Conservation (phyloP, 768 basidiomycete species). For the Coprinopsis cinerea region DNA sequence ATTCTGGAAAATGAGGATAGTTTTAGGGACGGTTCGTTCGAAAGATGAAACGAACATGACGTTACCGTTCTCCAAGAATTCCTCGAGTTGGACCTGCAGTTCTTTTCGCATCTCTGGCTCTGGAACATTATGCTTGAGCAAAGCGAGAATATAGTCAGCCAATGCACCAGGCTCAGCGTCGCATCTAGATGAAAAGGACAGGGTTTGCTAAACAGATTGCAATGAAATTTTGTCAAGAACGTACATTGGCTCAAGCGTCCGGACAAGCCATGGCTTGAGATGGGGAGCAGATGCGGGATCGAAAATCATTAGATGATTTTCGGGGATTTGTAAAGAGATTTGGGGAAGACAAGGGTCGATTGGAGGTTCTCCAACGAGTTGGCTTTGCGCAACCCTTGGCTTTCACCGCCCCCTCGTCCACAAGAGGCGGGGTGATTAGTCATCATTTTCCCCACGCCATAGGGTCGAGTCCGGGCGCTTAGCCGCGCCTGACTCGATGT, state of each 20-base stretch:
- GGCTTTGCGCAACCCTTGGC: not conserved
- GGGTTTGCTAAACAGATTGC: conserved; percentile 14
- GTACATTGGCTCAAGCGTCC: conserved; percentile 88
- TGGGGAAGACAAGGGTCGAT: not conserved
- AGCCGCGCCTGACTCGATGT: not conserved
- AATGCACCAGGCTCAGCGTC: conserved; percentile 94
- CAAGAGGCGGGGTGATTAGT: not conserved
- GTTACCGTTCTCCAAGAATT: conserved; percentile 87
- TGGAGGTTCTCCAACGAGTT: not conserved
- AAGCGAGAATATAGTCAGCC: conserved; percentile 89
- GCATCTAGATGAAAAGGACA: conserved; percentile 49
- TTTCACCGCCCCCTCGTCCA: not conserved
- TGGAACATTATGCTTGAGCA: conserved; percentile 84
- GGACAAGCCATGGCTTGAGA: conserved; percentile 85
- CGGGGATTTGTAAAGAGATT: not conserved
- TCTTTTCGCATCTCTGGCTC: conserved; percentile 80
- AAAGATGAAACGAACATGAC: conserved; percentile 20
- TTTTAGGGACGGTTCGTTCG: conserved; percentile 14
- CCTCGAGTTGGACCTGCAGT: conserved; percentile 70
- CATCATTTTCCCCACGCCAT: not conserved
- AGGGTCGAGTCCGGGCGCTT: not conserved
- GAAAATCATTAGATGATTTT: conserved; percentile 47
- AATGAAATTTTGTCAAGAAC: conserved; percentile 19
- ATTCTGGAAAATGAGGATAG: conserved; percentile 40
- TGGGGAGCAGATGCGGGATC: conserved; percentile 58